phyloP scores from a whole-genome alignment of 331 rosid species.

The Rosa hybrid region DNA sequence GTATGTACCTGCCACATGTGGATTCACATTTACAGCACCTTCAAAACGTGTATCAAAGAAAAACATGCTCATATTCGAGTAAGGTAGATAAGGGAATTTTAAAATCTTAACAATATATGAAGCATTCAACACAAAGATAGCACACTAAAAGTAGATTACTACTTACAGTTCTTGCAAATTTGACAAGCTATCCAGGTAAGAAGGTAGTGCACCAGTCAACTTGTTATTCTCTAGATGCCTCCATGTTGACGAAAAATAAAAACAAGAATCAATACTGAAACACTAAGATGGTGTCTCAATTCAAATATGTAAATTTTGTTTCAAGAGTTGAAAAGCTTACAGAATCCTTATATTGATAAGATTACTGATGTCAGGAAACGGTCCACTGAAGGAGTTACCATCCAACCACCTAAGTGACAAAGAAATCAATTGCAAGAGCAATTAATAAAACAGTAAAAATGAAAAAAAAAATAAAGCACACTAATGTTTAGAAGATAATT shows the following conservation, averaged over 20 bases:
- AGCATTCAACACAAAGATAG: constrained; percentile 1
- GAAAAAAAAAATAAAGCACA: background rate
- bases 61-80: background rate
- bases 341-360: constrained; percentile 79
- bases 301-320: constrained; percentile 19
- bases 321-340: constrained; percentile 49
- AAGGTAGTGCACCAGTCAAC: constrained; percentile 69
- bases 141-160: constrained; percentile 18
- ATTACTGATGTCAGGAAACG: constrained; percentile 81
- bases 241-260: constrained; percentile 30
- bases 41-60: constrained; percentile 12
- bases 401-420: constrained; percentile 74
- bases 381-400: constrained; percentile 70
- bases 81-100: constrained; percentile 15
- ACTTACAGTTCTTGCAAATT: constrained; percentile 83
- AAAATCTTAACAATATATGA: constrained; percentile 20
- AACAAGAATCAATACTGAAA: background rate
- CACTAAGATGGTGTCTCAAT: constrained; percentile 13
- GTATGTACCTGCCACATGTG: constrained; percentile 65
- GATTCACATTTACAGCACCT: constrained; percentile 28
- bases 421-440: background rate
- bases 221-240: constrained; percentile 95
- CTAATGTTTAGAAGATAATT: constrained; percentile 14
- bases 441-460: background rate
- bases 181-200: constrained; percentile 76